Base-by-base conservation (phyloP, 768 basidiomycete species). In the Leccinum arenicola region DNA sequence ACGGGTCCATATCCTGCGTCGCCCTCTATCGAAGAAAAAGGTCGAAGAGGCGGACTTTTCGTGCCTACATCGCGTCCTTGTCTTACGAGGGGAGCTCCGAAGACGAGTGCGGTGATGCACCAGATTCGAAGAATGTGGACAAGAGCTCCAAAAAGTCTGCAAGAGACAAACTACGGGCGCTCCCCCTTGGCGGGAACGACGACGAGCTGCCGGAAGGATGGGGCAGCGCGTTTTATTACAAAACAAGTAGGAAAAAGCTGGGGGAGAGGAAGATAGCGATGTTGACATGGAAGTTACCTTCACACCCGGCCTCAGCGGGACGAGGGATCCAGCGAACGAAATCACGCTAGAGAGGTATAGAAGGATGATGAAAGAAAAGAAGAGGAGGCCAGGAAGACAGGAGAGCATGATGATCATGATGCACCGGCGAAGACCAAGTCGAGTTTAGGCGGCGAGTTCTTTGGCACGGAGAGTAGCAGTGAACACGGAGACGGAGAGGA, bases 281-380 rank as follows among this genome's bases (percentile, higher is more conserved):
- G 81, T 87, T 9, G 93, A 95, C 58, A 91, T 99, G 90, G 89
- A 98, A 75, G 89, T 99, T 67, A 98, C 96, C 0, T 98, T 99
- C 73, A 87, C 84, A 15, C 92, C 97, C 2, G 95, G 88, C 6
- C 76, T 98, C 43, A 86, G 79, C 58, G 83, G 78, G 52, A 70
- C 73, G 61, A 81, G 78, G 64, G 77, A 71, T 21, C 78, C 77
- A 15, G 79, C 80, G 54, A 83, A 91, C 17, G 88, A 96, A 76
- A 98, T 90, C 5, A 91, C 93, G 2, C 74, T 98, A 35, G 93
- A 95, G 68, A 86, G 76, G 67, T 99, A 99, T 73, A 88, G 91
- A 73, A 78, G 89, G 63, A 95, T 95, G 76, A 85, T 89, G 81
- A 87, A 82, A 73, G 95, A 98, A 76, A 93, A 93, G 78, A 82